Base-by-base conservation (phyloP, 768 basidiomycete species). In the Royoungia palumana region DNA sequence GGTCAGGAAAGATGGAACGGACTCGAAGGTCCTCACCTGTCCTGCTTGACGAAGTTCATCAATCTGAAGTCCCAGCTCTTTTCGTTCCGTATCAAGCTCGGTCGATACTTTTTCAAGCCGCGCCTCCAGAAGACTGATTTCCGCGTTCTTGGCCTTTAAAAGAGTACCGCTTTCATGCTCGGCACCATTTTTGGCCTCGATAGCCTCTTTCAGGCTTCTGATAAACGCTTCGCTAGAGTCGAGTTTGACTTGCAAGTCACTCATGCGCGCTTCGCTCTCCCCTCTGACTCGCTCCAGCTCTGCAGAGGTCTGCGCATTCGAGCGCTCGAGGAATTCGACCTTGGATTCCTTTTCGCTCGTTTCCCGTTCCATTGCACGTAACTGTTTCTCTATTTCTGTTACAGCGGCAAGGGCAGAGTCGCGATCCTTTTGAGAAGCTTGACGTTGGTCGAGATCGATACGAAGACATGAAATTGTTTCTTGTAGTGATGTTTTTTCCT, bases 21-120 rank as follows among this genome's bases (percentile, higher is more conserved):
- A 42, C 11, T 25, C 16, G 24, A 39, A 42, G 20, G 12, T 19
- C 51, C 75, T 57, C 60, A 90, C 91, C 75, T 94, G 90, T 30
- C 94, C 94, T 21, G 94, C 95, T 54, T 79, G 75, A 27, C 91
- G 78, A 35, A 98, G 76, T 61, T 93, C 89, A 47, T 95, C 87
- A 1, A 96, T 81, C 57, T 93, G 86, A 0, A 62, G 66, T 12
- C 76, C 76, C 30, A 95, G 71, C 57, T 94, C 90, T 38, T 65
- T 72, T 37, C 82, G 76, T 56, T 91, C 89, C 10, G 77, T 64
- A 25, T 76, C 77, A 4, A 77, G 65, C 35, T 81, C 80, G 8
- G 51, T 34, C n/a, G 72, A 70, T 14, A 73, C 69, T 53, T 70
- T 73, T 59, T 72, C 72, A 9, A 79, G 66, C 16, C 76, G 71